phyloP scores from a whole-genome alignment of 2,329 filamentous ascomycete species.

The Gremmenia infestans region DNA sequence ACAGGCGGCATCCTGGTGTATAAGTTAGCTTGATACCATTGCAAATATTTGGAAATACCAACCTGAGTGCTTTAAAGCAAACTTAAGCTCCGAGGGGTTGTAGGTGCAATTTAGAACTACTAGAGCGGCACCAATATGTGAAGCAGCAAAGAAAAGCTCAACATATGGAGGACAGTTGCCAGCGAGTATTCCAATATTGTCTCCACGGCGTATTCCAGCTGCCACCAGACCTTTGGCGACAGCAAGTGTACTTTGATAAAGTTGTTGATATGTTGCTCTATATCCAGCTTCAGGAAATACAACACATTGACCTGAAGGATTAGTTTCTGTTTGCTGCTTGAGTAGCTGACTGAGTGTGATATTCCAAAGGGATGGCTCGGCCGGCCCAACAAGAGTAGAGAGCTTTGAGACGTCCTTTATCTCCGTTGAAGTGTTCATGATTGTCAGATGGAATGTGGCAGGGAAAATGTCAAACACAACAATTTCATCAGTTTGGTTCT shows the following conservation, averaged over 20 bases:
- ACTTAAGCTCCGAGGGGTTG: constrained; percentile 65
- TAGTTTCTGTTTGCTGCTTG: constrained; percentile 57
- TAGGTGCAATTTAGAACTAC: constrained; percentile 83
- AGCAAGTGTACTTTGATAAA: constrained; percentile 35
- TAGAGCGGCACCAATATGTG: constrained; percentile 56
- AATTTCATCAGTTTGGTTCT: no score
- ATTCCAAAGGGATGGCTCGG: constrained; percentile 64
- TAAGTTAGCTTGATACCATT: background rate
- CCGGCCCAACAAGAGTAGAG: constrained; percentile 61
- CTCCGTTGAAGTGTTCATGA: no score
- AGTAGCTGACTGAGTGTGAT: constrained; percentile 69
- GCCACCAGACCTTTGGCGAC: constrained; percentile 28
- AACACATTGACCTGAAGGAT: constrained; percentile 57
- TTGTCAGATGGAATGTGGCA: no score
- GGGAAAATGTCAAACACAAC: no score
- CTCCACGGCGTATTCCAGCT: constrained; percentile 13
- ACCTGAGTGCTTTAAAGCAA: constrained; percentile 67
- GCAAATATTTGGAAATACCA: constrained; percentile 17
- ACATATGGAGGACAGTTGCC: constrained; percentile 28
- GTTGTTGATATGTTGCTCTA: constrained; percentile 30
- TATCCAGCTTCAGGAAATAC: background rate
- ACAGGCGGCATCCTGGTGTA: constrained; percentile 58
- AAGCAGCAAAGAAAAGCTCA: constrained; percentile 20
- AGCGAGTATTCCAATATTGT: constrained; percentile 20
- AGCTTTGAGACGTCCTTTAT: background rate